Conservation (phyloP, 768 basidiomycete genomes). For the Dioszegia aurantiaca region DNA sequence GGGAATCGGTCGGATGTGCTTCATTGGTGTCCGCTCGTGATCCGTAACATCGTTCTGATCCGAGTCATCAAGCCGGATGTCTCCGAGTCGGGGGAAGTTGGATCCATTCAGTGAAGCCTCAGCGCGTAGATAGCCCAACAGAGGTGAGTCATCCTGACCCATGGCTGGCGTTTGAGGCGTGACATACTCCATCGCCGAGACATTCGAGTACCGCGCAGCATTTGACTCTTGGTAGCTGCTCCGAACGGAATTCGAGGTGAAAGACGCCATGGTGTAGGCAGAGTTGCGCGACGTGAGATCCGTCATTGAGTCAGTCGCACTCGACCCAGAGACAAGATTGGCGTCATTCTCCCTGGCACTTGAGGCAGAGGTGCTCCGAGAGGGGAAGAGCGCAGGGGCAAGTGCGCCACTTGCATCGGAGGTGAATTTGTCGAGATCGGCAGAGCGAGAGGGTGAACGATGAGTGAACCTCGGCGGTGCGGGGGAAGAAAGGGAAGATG, state of each 20-base stretch:
- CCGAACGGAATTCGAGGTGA: slow-evolving; percentile 2
- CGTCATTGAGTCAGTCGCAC: not conserved
- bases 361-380: slow-evolving; percentile 7
- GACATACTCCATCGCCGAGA: not conserved
- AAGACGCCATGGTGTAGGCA: slow-evolving; percentile 20
- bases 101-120: slow-evolving; percentile 10
- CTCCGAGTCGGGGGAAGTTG: slow-evolving; percentile 11
- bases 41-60: not conserved
- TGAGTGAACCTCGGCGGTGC: slow-evolving; percentile 36
- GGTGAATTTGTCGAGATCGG: slow-evolving; percentile 47
- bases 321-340: not conserved
- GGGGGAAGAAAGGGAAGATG: slow-evolving; percentile 43
- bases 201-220: not conserved
- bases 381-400: slow-evolving; percentile 3
- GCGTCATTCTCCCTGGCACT: slow-evolving; percentile 8
- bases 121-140: slow-evolving; percentile 20
- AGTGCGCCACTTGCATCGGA: slow-evolving; percentile 19
- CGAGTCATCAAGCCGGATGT: not conserved
- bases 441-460: slow-evolving; percentile 47
- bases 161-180: slow-evolving; percentile 1
- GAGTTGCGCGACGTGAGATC: slow-evolving; percentile 19
- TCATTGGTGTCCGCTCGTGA: slow-evolving; percentile 15
- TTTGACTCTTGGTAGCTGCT: slow-evolving; percentile 5
- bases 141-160: slow-evolving; percentile 17
- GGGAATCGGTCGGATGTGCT: slow-evolving; percentile 6